Evolutionary conservation across 2,329 filamentous ascomycete species (phyloP).

Genomic region (Dactylella cylindrospora): DNA sequence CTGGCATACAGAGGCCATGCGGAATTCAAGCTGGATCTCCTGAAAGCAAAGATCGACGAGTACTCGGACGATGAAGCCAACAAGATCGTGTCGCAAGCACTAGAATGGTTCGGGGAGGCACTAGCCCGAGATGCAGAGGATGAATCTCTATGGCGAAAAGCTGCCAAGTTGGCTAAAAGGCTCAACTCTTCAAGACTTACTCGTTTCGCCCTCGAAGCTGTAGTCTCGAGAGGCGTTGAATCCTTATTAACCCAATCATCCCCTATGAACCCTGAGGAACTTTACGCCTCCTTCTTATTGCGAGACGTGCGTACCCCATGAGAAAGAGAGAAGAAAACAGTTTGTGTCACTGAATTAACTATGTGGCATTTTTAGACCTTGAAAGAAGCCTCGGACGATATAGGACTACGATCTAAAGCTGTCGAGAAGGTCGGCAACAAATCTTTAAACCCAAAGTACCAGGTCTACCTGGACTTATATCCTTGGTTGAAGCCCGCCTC

Average conservation of each 20-base stretch:
- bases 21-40: constrained; percentile 79
- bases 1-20: constrained; percentile 94
- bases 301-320: constrained; percentile 39
- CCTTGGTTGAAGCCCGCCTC: constrained; percentile 33
- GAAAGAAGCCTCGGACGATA: constrained; percentile 26
- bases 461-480: constrained; percentile 34
- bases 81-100: constrained; percentile 50
- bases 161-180: constrained; percentile 47
- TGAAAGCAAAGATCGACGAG: constrained; percentile 52
- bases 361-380: no score
- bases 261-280: constrained; percentile 47
- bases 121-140: constrained; percentile 48
- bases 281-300: constrained; percentile 46
- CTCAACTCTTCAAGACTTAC: constrained; percentile 47
- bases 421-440: constrained; percentile 38
- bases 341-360: neutral
- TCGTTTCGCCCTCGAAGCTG: constrained; percentile 47
- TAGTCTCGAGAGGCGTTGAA: constrained; percentile 37
- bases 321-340: neutral
- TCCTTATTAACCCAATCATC: constrained; percentile 28
- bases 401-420: constrained; percentile 29
- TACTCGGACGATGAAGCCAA: constrained; percentile 50
- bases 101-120: constrained; percentile 48
- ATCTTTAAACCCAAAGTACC: constrained; percentile 36
- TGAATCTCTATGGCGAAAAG: constrained; percentile 48